phyloP scores from a whole-genome alignment of 2,329 filamentous ascomycete genomes.

The Rhynchosporium agropyri region DNA sequence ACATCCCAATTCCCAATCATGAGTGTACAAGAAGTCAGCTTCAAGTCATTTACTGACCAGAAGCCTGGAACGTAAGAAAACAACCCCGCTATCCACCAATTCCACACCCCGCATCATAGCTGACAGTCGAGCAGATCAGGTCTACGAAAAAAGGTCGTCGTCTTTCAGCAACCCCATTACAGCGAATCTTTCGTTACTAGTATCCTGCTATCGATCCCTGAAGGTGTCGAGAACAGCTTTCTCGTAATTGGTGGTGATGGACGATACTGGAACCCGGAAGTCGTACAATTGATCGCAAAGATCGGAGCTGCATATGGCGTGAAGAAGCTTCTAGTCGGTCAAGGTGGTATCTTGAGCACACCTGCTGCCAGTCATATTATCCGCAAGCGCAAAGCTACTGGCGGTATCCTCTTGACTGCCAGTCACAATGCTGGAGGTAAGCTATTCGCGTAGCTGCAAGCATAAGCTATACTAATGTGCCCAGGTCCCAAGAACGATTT shows the following conservation, averaged over 20 bases:
- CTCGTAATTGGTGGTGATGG: slow-evolving; percentile 98
- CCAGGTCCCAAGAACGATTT: slow-evolving; percentile 91
- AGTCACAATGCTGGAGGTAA: slow-evolving; percentile 97
- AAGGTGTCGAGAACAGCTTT: slow-evolving; percentile 79
- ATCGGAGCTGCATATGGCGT: slow-evolving; percentile 96
- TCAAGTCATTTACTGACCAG: slow-evolving; percentile 90
- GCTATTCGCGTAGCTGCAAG: slow-evolving; percentile 12
- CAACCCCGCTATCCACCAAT: slow-evolving; percentile 34
- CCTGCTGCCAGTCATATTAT: slow-evolving; percentile 96
- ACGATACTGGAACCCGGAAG: slow-evolving; percentile 95
- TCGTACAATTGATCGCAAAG: slow-evolving; percentile 95
- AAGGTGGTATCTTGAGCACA: slow-evolving; percentile 94
- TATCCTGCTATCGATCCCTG: slow-evolving; percentile 94
- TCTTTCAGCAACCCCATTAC: slow-evolving; percentile 95
- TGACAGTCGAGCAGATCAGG: slow-evolving; percentile 69
- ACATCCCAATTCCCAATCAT: slow-evolving; percentile 52
- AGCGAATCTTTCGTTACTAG: slow-evolving; percentile 93
- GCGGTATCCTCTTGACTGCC: slow-evolving; percentile 93
- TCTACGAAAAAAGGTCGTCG: slow-evolving; percentile 97
- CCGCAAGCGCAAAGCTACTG: slow-evolving; percentile 90
- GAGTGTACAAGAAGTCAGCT: slow-evolving; percentile 76
- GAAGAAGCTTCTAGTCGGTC: slow-evolving; percentile 97
- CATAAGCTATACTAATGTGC: slow-evolving; percentile 9
- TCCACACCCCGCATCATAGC: slow-evolving; percentile 32
- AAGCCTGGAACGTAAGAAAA: slow-evolving; percentile 95